These are phyloP conservation scores for Nicotiana knightiana DNA, from an alignment of 257 asterid species.

Conservation along the genomic window DNA sequence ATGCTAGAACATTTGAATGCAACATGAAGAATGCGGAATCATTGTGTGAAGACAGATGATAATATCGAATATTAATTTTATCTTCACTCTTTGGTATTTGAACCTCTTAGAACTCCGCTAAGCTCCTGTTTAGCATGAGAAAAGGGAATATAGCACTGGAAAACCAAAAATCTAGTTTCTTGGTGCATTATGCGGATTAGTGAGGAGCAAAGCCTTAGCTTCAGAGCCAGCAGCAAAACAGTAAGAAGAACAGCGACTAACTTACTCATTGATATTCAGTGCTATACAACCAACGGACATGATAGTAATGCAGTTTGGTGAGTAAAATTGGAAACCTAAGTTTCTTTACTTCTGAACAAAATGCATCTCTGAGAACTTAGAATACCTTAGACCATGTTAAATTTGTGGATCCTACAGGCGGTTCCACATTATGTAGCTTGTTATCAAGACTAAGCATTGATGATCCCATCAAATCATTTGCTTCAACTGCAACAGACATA, in stretches of 20 bases:
- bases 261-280: background rate
- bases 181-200: background rate
- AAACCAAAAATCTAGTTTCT: background rate
- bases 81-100: background rate
- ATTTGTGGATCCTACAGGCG: constrained; percentile 35
- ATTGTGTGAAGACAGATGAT: background rate
- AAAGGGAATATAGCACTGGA: background rate
- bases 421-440: constrained; percentile 23
- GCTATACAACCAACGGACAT: background rate
- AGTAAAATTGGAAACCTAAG: background rate
- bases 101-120: background rate
- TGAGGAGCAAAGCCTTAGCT: background rate
- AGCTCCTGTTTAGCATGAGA: background rate
- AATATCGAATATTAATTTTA: background rate
- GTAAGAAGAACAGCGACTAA: background rate
- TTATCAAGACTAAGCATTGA: constrained; percentile 18
- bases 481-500: constrained; percentile 19
- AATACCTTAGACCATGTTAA: constrained; percentile 49
- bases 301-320: background rate
- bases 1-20: background rate
- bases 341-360: background rate
- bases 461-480: constrained; percentile 33
- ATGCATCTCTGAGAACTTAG: background rate
- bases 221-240: background rate
- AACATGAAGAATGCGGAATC: background rate